Percentiles rank a stretch among this genome's conserved stretches.
These are phyloP conservation scores for Rheum nobile DNA, from an alignment of 148 eudicot genomes.

Conservation along the genomic window DNA sequence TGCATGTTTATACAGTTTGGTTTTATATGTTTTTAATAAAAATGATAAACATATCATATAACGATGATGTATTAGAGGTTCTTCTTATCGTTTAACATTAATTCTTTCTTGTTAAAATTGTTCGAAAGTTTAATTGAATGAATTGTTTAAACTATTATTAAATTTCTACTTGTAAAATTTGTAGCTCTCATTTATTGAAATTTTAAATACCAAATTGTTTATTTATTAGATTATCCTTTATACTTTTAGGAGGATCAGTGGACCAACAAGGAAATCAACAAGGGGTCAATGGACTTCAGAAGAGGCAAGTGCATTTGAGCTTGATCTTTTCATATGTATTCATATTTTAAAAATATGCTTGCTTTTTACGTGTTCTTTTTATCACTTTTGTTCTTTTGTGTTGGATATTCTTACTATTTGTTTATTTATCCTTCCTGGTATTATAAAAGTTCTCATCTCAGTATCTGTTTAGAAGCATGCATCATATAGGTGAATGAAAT, in stretches of 20 bases:
- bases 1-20: background rate
- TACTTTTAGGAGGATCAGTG: slow-evolving; percentile 72
- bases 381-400: background rate
- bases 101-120: no score
- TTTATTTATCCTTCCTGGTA: background rate
- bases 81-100: background rate
- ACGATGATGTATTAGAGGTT: background rate
- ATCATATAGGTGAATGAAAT: background rate
- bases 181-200: background rate
- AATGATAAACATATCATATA: background rate
- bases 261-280: slow-evolving; percentile 95
- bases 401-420: background rate
- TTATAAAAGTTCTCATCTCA: background rate
- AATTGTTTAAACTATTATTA: background rate
- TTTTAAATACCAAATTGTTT: background rate
- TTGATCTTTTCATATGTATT: background rate
- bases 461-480: background rate
- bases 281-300: slow-evolving; percentile 97
- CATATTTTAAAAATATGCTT: background rate
- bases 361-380: background rate
- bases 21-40: no score
- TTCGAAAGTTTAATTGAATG: background rate
- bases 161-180: background rate
- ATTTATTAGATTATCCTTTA: background rate
- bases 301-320: slow-evolving; percentile 39